Evolutionary conservation across 148 eudicot species (phyloP).

Genomic region (Silene latifolia): DNA sequence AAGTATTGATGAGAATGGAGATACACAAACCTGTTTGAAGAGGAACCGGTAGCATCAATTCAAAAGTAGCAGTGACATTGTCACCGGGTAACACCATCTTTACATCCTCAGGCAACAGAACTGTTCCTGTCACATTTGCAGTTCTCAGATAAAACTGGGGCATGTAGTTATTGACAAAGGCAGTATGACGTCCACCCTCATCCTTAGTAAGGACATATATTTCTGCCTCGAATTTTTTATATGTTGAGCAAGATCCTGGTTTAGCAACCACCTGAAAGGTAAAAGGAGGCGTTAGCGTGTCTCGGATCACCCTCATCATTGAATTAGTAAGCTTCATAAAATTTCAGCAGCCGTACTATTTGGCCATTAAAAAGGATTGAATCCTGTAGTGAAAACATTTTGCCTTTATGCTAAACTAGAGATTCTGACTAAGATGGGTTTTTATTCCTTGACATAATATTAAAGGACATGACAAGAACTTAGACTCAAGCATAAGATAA

Average conservation of each 20-base stretch:
- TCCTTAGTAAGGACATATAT: slow-evolving; percentile 93
- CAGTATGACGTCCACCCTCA: slow-evolving; percentile 95
- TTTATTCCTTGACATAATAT: no score
- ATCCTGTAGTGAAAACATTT: neutral
- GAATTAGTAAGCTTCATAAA: neutral
- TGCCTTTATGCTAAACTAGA: neutral
- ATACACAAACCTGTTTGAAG: slow-evolving; percentile 74
- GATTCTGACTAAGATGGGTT: neutral
- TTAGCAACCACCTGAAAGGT: slow-evolving; percentile 73
- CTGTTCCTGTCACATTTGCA: slow-evolving; percentile 88
- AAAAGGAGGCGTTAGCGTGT: neutral
- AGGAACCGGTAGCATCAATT: slow-evolving; percentile 73
- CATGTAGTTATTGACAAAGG: slow-evolving; percentile 72
- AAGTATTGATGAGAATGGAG: neutral
- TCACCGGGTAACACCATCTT: slow-evolving; percentile 99
- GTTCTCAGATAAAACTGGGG: slow-evolving; percentile 96
- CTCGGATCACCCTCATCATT: neutral
- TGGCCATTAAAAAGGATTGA: neutral
- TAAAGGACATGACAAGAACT: neutral
- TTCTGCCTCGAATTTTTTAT: slow-evolving; percentile 83
- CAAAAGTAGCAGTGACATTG: slow-evolving; percentile 85
- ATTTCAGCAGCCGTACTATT: neutral
- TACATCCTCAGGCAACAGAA: slow-evolving; percentile 80
- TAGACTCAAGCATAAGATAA: neutral
- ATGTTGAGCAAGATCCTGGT: slow-evolving; percentile 70